Conservation (phyloP, 2,329 filamentous ascomycete genomes). For the Pseudogymnoascus sp. region DNA sequence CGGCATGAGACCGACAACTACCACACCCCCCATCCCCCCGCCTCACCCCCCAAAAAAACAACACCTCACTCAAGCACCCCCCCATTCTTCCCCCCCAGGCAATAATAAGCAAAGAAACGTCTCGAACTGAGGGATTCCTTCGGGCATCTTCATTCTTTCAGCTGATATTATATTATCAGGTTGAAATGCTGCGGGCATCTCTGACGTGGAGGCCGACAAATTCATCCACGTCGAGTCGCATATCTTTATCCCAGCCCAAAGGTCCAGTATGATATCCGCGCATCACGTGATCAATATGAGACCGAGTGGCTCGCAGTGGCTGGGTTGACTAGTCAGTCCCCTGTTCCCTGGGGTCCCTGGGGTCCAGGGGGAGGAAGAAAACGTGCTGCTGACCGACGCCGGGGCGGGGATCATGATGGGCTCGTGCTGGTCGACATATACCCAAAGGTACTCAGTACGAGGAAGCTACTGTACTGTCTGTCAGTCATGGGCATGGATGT, state of each 20-base stretch:
- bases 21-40: background rate
- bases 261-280: background rate
- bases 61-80: background rate
- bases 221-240: background rate
- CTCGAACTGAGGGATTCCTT: background rate
- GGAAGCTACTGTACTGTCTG: background rate
- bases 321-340: background rate
- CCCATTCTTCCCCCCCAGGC: background rate
- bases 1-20: background rate
- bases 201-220: constrained; percentile 1
- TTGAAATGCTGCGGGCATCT: background rate
- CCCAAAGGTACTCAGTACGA: constrained; percentile 1
- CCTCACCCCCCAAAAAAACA: background rate
- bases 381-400: background rate
- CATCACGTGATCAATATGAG: background rate
- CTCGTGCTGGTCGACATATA: background rate
- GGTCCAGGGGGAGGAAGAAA: background rate
- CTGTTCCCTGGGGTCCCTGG: background rate
- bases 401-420: background rate
- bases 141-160: background rate
- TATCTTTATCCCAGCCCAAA: background rate
- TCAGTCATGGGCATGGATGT: background rate
- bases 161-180: background rate
- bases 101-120: background rate
- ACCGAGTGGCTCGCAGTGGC: background rate